phyloP scores from a whole-genome alignment of 1,284 basidiomycete species.

The Malassezia yamatoensis region DNA sequence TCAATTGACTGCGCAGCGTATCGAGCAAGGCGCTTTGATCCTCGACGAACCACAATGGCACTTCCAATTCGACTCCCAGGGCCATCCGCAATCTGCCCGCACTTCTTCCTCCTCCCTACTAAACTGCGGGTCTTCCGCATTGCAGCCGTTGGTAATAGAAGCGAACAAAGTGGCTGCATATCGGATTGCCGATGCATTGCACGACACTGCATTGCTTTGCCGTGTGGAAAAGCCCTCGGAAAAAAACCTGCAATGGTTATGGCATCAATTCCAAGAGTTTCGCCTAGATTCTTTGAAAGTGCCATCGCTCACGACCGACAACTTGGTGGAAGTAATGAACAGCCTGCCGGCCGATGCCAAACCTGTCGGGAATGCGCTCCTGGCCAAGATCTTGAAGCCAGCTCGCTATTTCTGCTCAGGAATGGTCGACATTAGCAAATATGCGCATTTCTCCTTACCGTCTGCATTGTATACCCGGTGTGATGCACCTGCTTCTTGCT shows the following conservation, averaged over 20 bases:
- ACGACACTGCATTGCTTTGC: constrained; percentile 85
- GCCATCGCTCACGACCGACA: constrained; percentile 59
- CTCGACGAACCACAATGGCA: constrained; percentile 63
- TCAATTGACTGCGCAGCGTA: no score
- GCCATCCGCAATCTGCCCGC: constrained; percentile 55
- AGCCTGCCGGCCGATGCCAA: constrained; percentile 57
- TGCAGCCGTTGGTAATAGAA: constrained; percentile 95
- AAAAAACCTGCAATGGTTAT: constrained; percentile 50
- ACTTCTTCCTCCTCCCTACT: neutral
- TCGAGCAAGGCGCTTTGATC: constrained; percentile 59
- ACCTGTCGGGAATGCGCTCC: constrained; percentile 66
- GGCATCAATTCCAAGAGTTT: constrained; percentile 56
- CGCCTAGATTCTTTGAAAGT: constrained; percentile 53
- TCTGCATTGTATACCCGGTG: constrained; percentile 93
- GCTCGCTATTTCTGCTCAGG: constrained; percentile 98
- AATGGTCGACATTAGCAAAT: constrained; percentile 98
- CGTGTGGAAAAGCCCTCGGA: constrained; percentile 88
- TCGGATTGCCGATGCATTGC: constrained; percentile 80
- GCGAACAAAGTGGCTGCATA: constrained; percentile 83
- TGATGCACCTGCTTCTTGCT: constrained; percentile 55
- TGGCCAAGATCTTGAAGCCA: constrained; percentile 75
- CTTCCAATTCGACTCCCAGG: constrained; percentile 71
- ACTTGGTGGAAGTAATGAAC: constrained; percentile 73
- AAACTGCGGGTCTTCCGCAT: constrained; percentile 68
- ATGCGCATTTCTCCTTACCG: constrained; percentile 82